These are phyloP conservation scores for Phycomyces nitens DNA, from an alignment of 192 early-diverging fungal genomes.

Conservation along the genomic window DNA sequence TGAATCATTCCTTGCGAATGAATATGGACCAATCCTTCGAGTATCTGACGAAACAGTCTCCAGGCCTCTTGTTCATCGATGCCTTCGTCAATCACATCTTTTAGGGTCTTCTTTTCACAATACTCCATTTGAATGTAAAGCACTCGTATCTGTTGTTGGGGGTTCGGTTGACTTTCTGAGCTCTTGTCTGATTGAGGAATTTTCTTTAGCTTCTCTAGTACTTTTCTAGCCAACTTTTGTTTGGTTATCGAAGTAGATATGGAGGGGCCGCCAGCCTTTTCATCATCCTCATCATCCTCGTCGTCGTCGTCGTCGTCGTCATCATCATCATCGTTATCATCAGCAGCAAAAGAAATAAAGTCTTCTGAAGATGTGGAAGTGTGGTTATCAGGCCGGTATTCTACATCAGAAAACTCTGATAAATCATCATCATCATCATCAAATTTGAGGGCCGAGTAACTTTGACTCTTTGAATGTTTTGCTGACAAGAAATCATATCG, in stretches of 20 bases:
- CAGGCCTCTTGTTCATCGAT: constrained; percentile 75
- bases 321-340: constrained; percentile 6
- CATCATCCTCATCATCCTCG: too few species aligned
- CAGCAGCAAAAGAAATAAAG: constrained; percentile 20
- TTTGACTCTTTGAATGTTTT: constrained; percentile 27
- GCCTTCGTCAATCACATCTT: constrained; percentile 76
- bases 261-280: constrained; percentile 1
- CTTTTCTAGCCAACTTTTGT: background rate
- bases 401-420: background rate
- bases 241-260: constrained; percentile 2
- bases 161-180: constrained; percentile 3
- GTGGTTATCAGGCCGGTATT: background rate
- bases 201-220: constrained; percentile 9
- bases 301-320: too few species aligned
- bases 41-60: constrained; percentile 84
- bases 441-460: constrained; percentile 31
- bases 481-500: constrained; percentile 48
- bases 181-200: constrained; percentile 9
- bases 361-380: constrained; percentile 15
- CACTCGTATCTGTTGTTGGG: constrained; percentile 42
- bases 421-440: constrained; percentile 43
- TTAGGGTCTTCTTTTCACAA: constrained; percentile 90
- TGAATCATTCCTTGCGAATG: constrained; percentile 87
- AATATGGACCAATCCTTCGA: constrained; percentile 88
- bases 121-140: constrained; percentile 99